Evolutionary conservation across 2,329 filamentous ascomycete genomes (phyloP).

Genomic region (Cryoendolithus antarcticus): DNA sequence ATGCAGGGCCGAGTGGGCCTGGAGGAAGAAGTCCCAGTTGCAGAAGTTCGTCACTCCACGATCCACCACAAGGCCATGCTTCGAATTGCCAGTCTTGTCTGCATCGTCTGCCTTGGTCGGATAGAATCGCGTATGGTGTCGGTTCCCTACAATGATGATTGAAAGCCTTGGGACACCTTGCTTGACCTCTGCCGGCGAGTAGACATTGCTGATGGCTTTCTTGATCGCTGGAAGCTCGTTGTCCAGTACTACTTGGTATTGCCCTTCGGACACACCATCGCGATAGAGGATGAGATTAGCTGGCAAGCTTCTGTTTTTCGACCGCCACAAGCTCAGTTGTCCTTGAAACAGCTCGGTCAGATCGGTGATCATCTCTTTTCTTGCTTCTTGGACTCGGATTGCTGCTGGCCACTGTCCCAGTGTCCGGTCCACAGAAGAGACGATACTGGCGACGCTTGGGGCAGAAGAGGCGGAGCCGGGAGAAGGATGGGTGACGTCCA

Average conservation of each 20-base stretch:
- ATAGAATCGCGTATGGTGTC: constrained; percentile 32
- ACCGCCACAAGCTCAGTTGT: constrained; percentile 9
- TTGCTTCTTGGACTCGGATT: constrained; percentile 21
- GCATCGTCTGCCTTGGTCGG: constrained; percentile 4
- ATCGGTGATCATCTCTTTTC: constrained; percentile 17
- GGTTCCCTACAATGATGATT: constrained; percentile 26
- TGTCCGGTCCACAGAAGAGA: constrained; percentile 25
- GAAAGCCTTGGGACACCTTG: constrained; percentile 10
- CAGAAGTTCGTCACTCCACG: constrained; percentile 5
- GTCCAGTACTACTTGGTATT: constrained; percentile 17
- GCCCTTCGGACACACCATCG: constrained; percentile 25
- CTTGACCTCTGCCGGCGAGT: neutral
- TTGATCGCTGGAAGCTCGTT: constrained; percentile 17
- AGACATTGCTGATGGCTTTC: constrained; percentile 2
- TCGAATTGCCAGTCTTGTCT: constrained; percentile 5
- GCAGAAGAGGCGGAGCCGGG: constrained; percentile 15
- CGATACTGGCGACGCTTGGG: constrained; percentile 31
- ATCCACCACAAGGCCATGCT: constrained; percentile 10
- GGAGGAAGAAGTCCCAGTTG: constrained; percentile 12
- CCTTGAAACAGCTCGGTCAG: constrained; percentile 19
- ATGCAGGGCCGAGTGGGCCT: constrained; percentile 36
- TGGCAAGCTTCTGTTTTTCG: constrained; percentile 2
- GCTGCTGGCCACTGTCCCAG: constrained; percentile 25
- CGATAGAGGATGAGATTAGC: constrained; percentile 22
- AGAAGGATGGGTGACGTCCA: constrained; percentile 32